A percentile compares a stretch with the other conserved stretches of the same genome.
These are phyloP conservation scores for Protea cynaroides DNA, from an alignment of 164 flowering plant species.

Conservation along the genomic window DNA sequence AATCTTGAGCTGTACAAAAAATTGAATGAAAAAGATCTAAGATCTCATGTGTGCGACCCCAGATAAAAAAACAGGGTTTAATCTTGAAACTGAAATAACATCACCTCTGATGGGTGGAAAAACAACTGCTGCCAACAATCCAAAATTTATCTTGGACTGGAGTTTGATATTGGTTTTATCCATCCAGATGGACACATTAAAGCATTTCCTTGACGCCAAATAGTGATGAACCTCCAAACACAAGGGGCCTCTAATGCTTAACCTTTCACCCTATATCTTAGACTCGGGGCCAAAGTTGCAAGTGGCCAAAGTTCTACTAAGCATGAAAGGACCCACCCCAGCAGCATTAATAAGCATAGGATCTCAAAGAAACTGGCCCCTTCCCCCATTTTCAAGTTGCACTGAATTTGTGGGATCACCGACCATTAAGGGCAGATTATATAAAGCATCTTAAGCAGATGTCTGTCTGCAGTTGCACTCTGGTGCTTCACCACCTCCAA, in stretches of 20 bases:
- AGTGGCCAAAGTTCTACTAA: neutral
- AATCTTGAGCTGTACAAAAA: constrained; percentile 48
- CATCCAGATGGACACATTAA: constrained; percentile 13
- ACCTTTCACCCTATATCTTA: neutral
- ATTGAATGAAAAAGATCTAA: neutral
- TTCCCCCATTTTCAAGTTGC: constrained; percentile 2
- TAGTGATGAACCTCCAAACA: neutral
- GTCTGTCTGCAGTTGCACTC: constrained; percentile 1
- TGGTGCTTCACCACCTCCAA: constrained; percentile 8
- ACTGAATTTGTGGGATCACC: neutral
- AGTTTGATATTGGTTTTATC: constrained; percentile 3
- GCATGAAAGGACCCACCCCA: neutral
- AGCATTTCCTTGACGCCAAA: constrained; percentile 10
- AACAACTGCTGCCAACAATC: constrained; percentile 10
- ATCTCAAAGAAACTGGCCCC: neutral
- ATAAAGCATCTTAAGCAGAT: neutral
- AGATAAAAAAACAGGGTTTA: constrained; percentile 24
- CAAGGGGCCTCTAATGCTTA: neutral
- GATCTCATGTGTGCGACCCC: constrained; percentile 11
- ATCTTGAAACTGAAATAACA: constrained; percentile 19
- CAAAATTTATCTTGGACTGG: constrained; percentile 6
- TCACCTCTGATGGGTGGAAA: constrained; percentile 20
- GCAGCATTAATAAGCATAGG: constrained; percentile 3
- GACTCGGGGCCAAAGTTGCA: constrained; percentile 1
- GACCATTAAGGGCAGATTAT: neutral